Evolutionary conservation across 2,329 filamentous ascomycete species (phyloP).

Genomic region (Microsporum audouinii): DNA sequence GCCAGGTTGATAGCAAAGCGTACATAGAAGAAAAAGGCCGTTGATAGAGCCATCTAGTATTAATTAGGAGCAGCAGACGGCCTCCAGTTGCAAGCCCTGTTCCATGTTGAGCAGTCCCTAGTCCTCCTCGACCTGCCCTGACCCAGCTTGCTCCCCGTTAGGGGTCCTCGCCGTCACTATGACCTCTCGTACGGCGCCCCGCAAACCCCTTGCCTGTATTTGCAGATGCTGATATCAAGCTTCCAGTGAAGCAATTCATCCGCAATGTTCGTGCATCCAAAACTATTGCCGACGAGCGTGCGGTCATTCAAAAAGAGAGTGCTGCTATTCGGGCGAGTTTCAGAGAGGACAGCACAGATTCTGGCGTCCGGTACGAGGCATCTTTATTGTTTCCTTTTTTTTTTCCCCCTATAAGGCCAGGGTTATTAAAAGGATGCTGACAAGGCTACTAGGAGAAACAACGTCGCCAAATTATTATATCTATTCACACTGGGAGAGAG

Average conservation of each 20-base stretch:
- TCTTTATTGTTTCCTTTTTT: background rate
- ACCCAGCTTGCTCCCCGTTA: constrained; percentile 23
- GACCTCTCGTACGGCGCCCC: constrained; percentile 43
- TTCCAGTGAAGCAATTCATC: constrained; percentile 95
- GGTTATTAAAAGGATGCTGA: constrained; percentile 2
- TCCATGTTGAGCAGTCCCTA: background rate
- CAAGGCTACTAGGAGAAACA: constrained; percentile 63
- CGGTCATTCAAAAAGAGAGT: constrained; percentile 98
- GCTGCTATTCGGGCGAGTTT: constrained; percentile 96
- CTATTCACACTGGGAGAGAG: constrained; percentile 95
- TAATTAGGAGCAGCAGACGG: constrained; percentile 1
- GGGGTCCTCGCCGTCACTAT: constrained; percentile 44
- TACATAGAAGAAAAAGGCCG: background rate
- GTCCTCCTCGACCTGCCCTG: constrained; percentile 4
- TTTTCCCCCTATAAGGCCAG: background rate
- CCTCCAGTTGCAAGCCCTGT: background rate
- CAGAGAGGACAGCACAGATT: constrained; percentile 89
- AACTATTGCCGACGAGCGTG: constrained; percentile 96
- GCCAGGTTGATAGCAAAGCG: background rate
- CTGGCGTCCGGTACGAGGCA: constrained; percentile 63
- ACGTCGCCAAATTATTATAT: constrained; percentile 95
- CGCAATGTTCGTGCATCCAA: constrained; percentile 97
- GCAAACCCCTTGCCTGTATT: constrained; percentile 8
- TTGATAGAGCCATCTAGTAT: background rate
- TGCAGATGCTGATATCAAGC: constrained; percentile 17